Base-by-base conservation (phyloP, 78 protist genomes). In the Dictyostelium brefeldianum region DNA sequence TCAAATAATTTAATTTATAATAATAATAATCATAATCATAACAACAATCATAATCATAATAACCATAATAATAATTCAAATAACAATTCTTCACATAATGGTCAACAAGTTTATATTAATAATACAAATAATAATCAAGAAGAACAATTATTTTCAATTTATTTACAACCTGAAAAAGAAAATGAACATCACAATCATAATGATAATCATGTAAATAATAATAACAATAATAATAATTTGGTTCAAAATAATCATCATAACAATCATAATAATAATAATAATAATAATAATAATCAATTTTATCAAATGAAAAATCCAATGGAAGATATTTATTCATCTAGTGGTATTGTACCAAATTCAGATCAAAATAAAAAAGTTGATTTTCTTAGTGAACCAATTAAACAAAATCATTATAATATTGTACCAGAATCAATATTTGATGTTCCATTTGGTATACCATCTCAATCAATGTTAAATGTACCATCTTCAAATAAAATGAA, bases 351-450 rank as follows among this genome's bases (percentile, higher is more conserved):
- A 2, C 29, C 85, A 15, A 80, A 59, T 59, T 54, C 17, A 71
- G 54, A 41, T n/a, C 81, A 48, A 74, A 29, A 47, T 47, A 82
- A 54, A 31, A 83, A 83, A 71, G 43, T 70, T 3, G 90, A 83
- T 41, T 83, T 54, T 22, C 27, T 57, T 1, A 84, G 74, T 67
- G 83, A 84, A n/a, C 73, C 41, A 17, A 48, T 87, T 36, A 74
- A 85, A 85, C 80, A 77, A 25, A 59, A 87, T 15, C 46, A 51
- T 8, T 54, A 36, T 62, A 74, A 70, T 47, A 73, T 85, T 73
- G 92, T 85, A 0, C 93, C 83, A 0, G 93, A 77, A 47, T 64
- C 93, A 29, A 64, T 77, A 25, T 74, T 77, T 47, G 93, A 87
- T 41, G 70, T 87, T 10, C 83, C 83, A 59, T 56, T 87, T 46